Conservation (phyloP, 805 yeast genomes). For the Wickerhamiella galacta region DNA sequence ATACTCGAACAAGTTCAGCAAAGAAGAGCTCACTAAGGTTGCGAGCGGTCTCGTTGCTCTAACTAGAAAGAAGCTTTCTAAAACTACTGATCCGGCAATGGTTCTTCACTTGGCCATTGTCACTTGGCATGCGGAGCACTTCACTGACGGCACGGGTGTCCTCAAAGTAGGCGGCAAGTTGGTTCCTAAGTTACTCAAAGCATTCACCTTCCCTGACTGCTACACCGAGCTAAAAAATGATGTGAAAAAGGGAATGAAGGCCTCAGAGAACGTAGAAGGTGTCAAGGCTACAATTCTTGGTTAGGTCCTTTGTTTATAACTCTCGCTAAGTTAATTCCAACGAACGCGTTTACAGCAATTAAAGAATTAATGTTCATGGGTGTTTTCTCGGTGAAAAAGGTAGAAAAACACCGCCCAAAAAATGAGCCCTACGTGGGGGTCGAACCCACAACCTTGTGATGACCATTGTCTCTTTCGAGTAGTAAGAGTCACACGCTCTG, state of each 20-base stretch:
- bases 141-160: constrained; percentile 8
- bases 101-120: constrained; percentile 17
- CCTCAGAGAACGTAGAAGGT: neutral
- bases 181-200: constrained; percentile 18
- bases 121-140: constrained; percentile 10
- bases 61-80: constrained; percentile 7
- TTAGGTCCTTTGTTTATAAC: too few species aligned
- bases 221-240: constrained; percentile 12
- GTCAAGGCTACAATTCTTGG: too few species aligned
- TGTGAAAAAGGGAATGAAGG: constrained; percentile 1
- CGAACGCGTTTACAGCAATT: too few species aligned
- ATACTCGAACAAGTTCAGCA: constrained; percentile 1
- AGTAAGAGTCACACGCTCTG: too few species aligned
- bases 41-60: constrained; percentile 5
- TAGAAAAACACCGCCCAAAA: too few species aligned
- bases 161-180: constrained; percentile 17
- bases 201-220: constrained; percentile 11
- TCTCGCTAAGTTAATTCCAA: too few species aligned
- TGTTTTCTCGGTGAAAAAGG: too few species aligned
- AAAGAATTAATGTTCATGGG: too few species aligned
- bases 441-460: too few species aligned
- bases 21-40: constrained; percentile 1
- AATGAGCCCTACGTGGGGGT: too few species aligned
- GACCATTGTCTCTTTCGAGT: too few species aligned
- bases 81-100: constrained; percentile 14